These are phyloP conservation scores for Testicularia cyperi DNA, from an alignment of 1,284 basidiomycete genomes.

Conservation along the genomic window DNA sequence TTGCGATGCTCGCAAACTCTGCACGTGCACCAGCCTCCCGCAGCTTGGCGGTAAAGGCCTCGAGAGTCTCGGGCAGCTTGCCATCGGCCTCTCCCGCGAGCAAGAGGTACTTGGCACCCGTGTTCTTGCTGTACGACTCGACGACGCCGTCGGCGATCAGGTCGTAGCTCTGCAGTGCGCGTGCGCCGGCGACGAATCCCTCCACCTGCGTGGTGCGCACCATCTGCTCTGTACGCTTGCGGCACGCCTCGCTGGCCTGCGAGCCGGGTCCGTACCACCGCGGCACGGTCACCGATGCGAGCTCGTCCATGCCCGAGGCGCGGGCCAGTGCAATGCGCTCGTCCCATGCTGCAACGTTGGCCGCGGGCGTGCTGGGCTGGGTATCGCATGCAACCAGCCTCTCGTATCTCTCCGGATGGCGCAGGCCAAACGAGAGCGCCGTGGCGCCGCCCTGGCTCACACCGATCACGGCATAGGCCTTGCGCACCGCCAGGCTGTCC, in stretches of 20 bases:
- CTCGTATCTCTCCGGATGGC: constrained; percentile 54
- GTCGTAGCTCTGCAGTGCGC: constrained; percentile 62
- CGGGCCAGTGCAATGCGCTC: constrained; percentile 61
- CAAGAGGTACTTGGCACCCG: constrained; percentile 47
- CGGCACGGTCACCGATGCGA: constrained; percentile 61
- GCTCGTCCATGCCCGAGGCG: constrained; percentile 50
- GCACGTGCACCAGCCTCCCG: constrained; percentile 48
- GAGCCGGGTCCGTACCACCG: constrained; percentile 61
- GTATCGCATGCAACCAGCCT: constrained; percentile 62
- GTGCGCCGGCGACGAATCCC: constrained; percentile 61
- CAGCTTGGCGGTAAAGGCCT: constrained; percentile 55
- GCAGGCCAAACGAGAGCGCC: constrained; percentile 60
- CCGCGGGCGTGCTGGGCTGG: constrained; percentile 61
- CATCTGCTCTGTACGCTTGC: constrained; percentile 42
- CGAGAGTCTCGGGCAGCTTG: constrained; percentile 60
- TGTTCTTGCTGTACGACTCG: constrained; percentile 34
- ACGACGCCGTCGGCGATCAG: constrained; percentile 56
- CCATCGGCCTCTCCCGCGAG: constrained; percentile 62
- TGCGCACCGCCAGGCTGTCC: constrained; percentile 54
- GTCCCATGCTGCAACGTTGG: constrained; percentile 62
- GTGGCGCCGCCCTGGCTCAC: constrained; percentile 63
- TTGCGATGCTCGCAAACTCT: constrained; percentile 54
- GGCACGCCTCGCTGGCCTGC: constrained; percentile 40
- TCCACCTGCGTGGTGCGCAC: constrained; percentile 58
- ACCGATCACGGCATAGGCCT: constrained; percentile 60